Evolutionary conservation across 2,329 filamentous ascomycete species (phyloP), one percentile per base, ranked within the genome.

Genomic region (Chrysoporthe deuterocubensis): DNA sequence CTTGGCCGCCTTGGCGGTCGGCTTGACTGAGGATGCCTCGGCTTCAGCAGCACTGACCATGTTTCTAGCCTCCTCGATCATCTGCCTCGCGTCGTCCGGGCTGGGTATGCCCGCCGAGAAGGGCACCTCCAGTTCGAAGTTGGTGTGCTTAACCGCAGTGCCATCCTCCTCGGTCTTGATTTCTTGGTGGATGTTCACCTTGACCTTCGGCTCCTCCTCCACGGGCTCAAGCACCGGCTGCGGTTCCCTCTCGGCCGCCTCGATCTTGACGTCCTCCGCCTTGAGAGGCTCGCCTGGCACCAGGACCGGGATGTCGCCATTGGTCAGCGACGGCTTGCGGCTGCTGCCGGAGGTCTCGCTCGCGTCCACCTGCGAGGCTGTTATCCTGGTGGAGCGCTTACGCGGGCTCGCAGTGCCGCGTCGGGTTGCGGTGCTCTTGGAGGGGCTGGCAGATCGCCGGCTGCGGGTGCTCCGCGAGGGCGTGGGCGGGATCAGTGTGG

Each of bases 31-130:
- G 9, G 56, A 50, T 16, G 54, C 37, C 48, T 67, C 76, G 1
- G 78, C 77, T 37, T 76, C 77, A 14, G 73, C 86, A 69, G 89
- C 89, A 70, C 91, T 87, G 5, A 97, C 94, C 92, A 97, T 97
- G 72, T 90, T 88, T 81, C 91, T 93, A 43, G 96, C 96, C 74
- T 93, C 89, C 40, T 90, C 90, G 68, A 98, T 90, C 91, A 97
- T 94, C 66, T 90, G 87, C 67, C 91, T 86, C 1, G 94, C 90
- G 74, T 96, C 92, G 71, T 94, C 91, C 0, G 92, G 89, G 14
- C 89, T 87, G 0, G 92, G 90, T 9, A 94, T 84, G 69, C 92
- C 88, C 64, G 85, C 87, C 11, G 88, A 84, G 4, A 87, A 73
- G 16, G 94, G 92, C 75, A 96, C 84, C 71, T 96, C 91, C 13